These are phyloP conservation scores for Datisca glomerata DNA, from an alignment of 306 rosid species.

Conservation along the genomic window DNA sequence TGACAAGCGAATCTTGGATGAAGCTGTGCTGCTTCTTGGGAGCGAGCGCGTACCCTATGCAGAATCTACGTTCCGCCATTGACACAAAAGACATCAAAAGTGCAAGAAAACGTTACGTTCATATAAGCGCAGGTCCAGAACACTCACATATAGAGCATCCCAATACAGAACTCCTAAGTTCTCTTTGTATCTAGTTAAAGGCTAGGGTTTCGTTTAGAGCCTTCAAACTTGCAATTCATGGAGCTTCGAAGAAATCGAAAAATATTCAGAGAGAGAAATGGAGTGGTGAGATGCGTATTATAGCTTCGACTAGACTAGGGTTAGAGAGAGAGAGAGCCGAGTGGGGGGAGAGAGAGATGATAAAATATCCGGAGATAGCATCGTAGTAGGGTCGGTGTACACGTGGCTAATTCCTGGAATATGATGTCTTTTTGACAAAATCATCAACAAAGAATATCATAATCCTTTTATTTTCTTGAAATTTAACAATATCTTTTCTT, in stretches of 20 bases:
- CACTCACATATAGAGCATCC: not conserved
- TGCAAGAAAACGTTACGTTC: slow-evolving; percentile 15
- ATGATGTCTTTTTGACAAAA: no score
- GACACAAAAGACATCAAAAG: not conserved
- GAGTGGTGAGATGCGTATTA: no score
- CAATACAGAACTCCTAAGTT: not conserved
- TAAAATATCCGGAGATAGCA: no score
- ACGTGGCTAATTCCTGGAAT: no score
- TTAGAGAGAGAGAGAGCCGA: not conserved
- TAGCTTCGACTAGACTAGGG: slow-evolving; percentile 48
- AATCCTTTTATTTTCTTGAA: no score
- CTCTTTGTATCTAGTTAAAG: not conserved
- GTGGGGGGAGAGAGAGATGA: not conserved
- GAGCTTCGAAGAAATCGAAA: slow-evolving; percentile 1
- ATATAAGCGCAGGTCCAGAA: slow-evolving; percentile 4
- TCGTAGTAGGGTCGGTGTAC: no score
- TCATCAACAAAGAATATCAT: no score
- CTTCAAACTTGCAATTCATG: not conserved
- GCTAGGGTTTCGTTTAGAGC: not conserved
- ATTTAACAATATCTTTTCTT: no score
- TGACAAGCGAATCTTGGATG: slow-evolving; percentile 53
- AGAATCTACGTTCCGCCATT: slow-evolving; percentile 62
- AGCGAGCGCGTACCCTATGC: slow-evolving; percentile 67
- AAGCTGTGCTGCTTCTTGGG: slow-evolving; percentile 79
- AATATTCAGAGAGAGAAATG: no score